phyloP scores from a whole-genome alignment of 2,329 filamentous ascomycete genomes.

The Verticillium isaacii region DNA sequence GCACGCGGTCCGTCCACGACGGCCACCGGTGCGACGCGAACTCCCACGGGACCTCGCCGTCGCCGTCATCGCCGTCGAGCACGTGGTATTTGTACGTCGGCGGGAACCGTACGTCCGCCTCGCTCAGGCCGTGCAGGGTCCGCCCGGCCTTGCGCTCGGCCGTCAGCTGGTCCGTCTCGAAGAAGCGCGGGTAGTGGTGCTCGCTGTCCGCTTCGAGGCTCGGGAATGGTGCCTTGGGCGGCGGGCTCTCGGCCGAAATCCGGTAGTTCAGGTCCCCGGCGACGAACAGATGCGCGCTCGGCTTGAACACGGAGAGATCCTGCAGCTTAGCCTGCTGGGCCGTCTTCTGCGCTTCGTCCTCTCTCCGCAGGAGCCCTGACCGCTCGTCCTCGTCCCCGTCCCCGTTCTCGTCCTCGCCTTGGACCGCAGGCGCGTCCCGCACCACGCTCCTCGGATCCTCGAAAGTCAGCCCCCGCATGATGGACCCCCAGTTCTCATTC shows the following conservation, averaged over 20 bases:
- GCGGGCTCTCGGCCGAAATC: conserved; percentile 64
- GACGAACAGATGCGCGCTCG: conserved; percentile 74
- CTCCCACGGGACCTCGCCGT: conserved; percentile 50
- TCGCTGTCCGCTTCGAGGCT: conserved; percentile 50
- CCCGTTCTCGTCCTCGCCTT: conserved; percentile 5
- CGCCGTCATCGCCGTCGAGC: conserved; percentile 24
- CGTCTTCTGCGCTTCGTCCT: conserved; percentile 26
- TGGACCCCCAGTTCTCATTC: conserved; percentile 84
- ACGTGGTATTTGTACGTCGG: conserved; percentile 89
- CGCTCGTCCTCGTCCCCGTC: conserved; percentile 19
- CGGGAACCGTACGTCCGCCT: conserved; percentile 72
- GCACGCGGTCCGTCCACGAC: conserved; percentile 87
- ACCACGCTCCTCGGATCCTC: conserved; percentile 42
- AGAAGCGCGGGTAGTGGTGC: conserved; percentile 61
- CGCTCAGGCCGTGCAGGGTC: conserved; percentile 73
- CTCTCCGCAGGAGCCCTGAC: conserved; percentile 25
- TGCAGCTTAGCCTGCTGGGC: conserved; percentile 42
- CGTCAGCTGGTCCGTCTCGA: conserved; percentile 73
- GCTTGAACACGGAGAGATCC: conserved; percentile 66
- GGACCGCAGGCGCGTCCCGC: conserved; percentile 7
- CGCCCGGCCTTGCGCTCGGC: conserved; percentile 63
- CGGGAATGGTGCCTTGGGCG: conserved; percentile 57
- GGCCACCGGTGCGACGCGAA: conserved; percentile 85
- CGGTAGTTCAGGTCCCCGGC: conserved; percentile 95
- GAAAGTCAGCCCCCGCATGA: conserved; percentile 79